These are phyloP conservation scores for Zymoseptoria ardabiliae DNA, from an alignment of 2,329 filamentous ascomycete genomes.

Conservation along the genomic window DNA sequence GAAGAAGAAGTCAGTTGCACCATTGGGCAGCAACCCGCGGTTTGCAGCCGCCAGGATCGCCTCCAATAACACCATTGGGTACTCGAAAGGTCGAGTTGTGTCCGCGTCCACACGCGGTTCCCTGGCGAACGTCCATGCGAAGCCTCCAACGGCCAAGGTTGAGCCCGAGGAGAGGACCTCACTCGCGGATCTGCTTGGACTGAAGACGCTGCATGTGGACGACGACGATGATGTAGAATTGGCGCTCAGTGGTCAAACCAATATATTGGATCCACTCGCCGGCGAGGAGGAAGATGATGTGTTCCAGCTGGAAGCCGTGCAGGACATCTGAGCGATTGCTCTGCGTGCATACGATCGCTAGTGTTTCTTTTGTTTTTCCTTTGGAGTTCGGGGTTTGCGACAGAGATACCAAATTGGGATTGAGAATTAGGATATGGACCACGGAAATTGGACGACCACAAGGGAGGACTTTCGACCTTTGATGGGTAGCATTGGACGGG, in stretches of 20 bases:
- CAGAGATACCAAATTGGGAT: background rate
- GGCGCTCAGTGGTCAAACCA: background rate
- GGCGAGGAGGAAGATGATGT: slow-evolving; percentile 16
- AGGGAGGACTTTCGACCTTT: background rate
- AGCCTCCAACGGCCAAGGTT: slow-evolving; percentile 3
- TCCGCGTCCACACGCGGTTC: slow-evolving; percentile 33
- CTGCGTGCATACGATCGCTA: background rate
- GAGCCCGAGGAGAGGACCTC: slow-evolving; percentile 9
- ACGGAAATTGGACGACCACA: background rate
- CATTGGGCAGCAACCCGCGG: slow-evolving; percentile 36
- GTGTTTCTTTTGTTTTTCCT: background rate
- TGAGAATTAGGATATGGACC: background rate
- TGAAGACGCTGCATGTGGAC: slow-evolving; percentile 13
- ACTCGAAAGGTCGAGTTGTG: slow-evolving; percentile 64
- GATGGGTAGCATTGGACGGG: too few relatives aligned
- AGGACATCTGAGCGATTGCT: slow-evolving; percentile 10
- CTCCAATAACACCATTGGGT: slow-evolving; percentile 77
- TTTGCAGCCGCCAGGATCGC: slow-evolving; percentile 56
- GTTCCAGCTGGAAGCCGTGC: slow-evolving; percentile 18
- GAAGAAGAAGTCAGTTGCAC: slow-evolving; percentile 17
- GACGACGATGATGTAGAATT: slow-evolving; percentile 13
- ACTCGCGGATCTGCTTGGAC: slow-evolving; percentile 21
- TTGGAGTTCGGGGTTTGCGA: background rate
- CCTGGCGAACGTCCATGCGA: slow-evolving; percentile 16
- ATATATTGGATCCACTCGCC: background rate